These are phyloP conservation scores for Arthonia radiata DNA, from an alignment of 495 filamentous ascomycete genomes.

Conservation along the genomic window DNA sequence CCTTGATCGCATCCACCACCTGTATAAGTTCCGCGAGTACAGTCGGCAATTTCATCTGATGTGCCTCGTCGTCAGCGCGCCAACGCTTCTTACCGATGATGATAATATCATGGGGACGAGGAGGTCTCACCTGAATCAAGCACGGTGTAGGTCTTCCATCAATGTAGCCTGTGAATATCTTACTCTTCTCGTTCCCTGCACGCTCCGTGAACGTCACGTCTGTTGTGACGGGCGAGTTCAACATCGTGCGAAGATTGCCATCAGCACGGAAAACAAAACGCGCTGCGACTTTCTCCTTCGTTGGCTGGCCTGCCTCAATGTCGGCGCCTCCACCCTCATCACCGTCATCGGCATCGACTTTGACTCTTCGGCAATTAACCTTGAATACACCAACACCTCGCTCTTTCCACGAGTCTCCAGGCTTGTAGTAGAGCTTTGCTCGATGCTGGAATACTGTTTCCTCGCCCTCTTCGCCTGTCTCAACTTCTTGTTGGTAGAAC, in stretches of 20 bases:
- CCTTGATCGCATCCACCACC: too few species aligned
- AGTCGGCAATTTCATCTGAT: too few species aligned
- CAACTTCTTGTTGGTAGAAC: conserved; percentile 41
- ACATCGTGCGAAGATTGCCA: conserved; percentile 57
- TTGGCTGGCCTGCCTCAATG: conserved; percentile 3
- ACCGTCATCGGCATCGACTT: conserved; percentile 20
- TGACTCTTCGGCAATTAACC: conserved; percentile 40
- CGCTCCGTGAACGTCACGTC: conserved; percentile 51
- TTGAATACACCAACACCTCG: conserved; percentile 62
- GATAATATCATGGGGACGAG: too few species aligned
- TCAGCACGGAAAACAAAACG: conserved; percentile 77
- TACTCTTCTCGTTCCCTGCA: too few species aligned
- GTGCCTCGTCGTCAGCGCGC: too few species aligned
- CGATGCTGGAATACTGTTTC: conserved; percentile 33
- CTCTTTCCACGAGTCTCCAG: conserved; percentile 70
- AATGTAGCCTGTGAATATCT: too few species aligned
- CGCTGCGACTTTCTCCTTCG: conserved; percentile 16
- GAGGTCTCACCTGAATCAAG: too few species aligned
- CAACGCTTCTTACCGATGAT: too few species aligned
- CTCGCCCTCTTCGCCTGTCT: conserved; percentile 52
- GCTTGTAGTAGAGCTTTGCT: conserved; percentile 54
- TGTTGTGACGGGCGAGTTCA: conserved; percentile 55
- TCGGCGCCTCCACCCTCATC: conserved; percentile 12
- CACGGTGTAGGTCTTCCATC: too few species aligned
- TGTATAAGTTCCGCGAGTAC: too few species aligned